Evolutionary conservation across 805 yeast species (phyloP).

Genomic region (Suhomyces faveliae): DNA sequence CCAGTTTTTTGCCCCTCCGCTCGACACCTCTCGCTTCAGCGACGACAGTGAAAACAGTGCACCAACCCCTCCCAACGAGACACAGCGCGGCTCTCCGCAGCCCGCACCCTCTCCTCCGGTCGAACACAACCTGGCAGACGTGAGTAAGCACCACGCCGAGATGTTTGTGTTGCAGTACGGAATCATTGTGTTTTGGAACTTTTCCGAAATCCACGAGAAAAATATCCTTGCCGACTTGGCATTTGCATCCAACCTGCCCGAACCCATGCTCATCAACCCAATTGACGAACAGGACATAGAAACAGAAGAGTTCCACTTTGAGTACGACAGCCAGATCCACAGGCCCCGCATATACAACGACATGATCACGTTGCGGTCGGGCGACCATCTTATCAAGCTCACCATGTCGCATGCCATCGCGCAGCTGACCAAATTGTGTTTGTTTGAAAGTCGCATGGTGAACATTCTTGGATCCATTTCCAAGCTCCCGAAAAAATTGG

Average conservation of each 20-base stretch:
- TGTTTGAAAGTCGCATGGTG: slow-evolving; percentile 91
- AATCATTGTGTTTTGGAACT: slow-evolving; percentile 97
- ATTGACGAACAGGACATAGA: slow-evolving; percentile 87
- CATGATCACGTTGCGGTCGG: slow-evolving; percentile 84
- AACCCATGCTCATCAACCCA: slow-evolving; percentile 63
- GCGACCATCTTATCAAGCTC: slow-evolving; percentile 88
- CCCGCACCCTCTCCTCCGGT: background rate
- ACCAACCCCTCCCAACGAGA: slow-evolving; percentile 14
- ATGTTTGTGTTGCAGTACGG: slow-evolving; percentile 89
- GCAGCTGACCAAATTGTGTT: slow-evolving; percentile 86
- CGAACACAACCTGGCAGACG: slow-evolving; percentile 24
- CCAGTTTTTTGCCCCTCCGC: slow-evolving; percentile 68
- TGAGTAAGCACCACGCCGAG: slow-evolving; percentile 70
- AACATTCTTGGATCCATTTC: slow-evolving; percentile 79
- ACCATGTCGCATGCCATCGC: slow-evolving; percentile 97
- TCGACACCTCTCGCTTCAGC: slow-evolving; percentile 19
- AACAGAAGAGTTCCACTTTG: slow-evolving; percentile 82
- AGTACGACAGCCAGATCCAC: slow-evolving; percentile 60
- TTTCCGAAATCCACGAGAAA: slow-evolving; percentile 87
- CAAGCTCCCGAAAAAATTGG: slow-evolving; percentile 84
- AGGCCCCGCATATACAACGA: slow-evolving; percentile 85
- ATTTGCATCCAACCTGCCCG: slow-evolving; percentile 52
- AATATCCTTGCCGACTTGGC: slow-evolving; percentile 89
- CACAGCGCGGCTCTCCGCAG: background rate
- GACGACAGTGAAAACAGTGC: slow-evolving; percentile 11